Evolutionary conservation across 495 filamentous ascomycete species (phyloP), one percentile per base, ranked within the genome.

Genomic region (Xylaria curta): DNA sequence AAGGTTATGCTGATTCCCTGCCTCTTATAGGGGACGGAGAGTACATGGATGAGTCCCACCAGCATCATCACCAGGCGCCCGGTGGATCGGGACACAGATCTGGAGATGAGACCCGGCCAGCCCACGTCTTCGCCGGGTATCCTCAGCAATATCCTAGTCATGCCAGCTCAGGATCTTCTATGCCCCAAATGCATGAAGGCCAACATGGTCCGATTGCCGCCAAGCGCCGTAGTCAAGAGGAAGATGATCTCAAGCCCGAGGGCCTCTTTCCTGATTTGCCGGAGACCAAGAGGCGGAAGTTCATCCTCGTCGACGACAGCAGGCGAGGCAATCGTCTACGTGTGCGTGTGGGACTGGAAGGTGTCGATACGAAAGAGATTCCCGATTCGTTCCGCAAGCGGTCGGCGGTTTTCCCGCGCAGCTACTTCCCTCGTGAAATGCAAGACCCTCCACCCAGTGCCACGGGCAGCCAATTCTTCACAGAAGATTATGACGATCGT

Each of bases 251-350:
- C 56, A 65, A 24, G 21, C 89, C 88, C 24, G 86, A 87, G 7
- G 89, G 90, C 12, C 86, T 99, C 19, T 98, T 97, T 79, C 91
- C 93, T 62, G 90, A 93, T 63, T 86, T 97, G 31, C 95, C 95
- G 1, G 92, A 93, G 66, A 89, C 90, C 65, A 97, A 97, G 81
- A 93, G 91, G 66, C 91, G 95, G 74, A 99, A 97, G 79, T 98
- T 98, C 79, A 97, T 99, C 74, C 88, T 97, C 4, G 94, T 99
- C 28, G 93, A 97, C 71, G 96, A 98, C 79, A 87, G 86, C 19
- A 91, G 93, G 63, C 91, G 93, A 60, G 89, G 90, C 51, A 87
- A 87, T 40, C 91, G 94, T 59, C 89, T 97, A 10, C 89, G 96
- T 7, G 94, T 98, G 47, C 90, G 94, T 69, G 93, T 97, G 42